Evolutionary conservation across 2,329 filamentous ascomycete species (phyloP), one percentile per base, ranked within the genome.

Genomic region (Lecanicillium sp.): DNA sequence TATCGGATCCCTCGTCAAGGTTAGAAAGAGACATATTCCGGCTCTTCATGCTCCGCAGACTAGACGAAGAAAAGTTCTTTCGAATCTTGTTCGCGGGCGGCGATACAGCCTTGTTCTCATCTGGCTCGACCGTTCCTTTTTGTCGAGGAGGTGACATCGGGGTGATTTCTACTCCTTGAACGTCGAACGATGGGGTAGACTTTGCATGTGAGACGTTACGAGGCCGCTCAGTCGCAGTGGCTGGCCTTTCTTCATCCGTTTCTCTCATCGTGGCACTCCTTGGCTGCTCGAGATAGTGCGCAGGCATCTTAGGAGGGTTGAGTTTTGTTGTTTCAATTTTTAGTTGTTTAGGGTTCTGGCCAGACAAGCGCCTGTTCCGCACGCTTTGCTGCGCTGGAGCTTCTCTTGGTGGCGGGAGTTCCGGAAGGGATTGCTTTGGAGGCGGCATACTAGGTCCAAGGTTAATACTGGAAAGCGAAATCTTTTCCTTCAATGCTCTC

Each of bases 261-360:
- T 33, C 13, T 35, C 38, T 4, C 29, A 28, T 25, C 22, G 22
- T 25, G 15, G 16, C 34, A 30, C 16, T 29, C 25, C 15, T 41
- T 31, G 27, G 33, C 18, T 27, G 33, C 4, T 40, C 38, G 11
- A 29, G 25, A 15, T 36, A 33, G 5, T 33, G 30, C 25, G 33
- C 35, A 36, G 30, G 38, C 40, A 37, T 50, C 6, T 52, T 30
- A 17, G 50, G 48, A 14, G 50, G 45, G n/a, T 42, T 47, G 6
- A 58, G 49, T 17, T 56, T 59, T 1, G 52, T 48, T 0, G 88
- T 95, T 58, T 95, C 86, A 40, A 96, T 95, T 62, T 88, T 94
- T 36, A 96, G 67, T 52, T 89, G 84, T 56, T 85, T 89, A 12
- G 75, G 66, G 50, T 85, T 86, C 50, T 86, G 81, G 7, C 83